phyloP scores from a whole-genome alignment of 116 monocot genomes.

The Cymodocea nodosa region DNA sequence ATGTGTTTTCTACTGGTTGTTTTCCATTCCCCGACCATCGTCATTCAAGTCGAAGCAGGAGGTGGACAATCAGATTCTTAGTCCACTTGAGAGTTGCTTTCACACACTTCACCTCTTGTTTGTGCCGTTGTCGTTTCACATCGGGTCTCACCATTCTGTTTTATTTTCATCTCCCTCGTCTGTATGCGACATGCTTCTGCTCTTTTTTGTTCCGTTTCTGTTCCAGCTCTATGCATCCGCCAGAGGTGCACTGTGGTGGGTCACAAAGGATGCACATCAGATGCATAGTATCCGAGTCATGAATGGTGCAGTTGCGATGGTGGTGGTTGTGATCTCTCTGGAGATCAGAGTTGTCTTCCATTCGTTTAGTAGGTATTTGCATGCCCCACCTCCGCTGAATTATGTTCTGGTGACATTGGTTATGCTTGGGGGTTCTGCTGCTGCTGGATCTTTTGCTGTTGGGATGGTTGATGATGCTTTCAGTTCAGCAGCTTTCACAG shows the following conservation, averaged over 20 bases:
- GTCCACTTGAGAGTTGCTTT: conserved; percentile 67
- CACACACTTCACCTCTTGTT: conserved; percentile 84
- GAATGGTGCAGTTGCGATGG: conserved; percentile 85
- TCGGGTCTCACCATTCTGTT: conserved; percentile 57
- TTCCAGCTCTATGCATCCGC: conserved; percentile 90
- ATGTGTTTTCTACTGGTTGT: conserved; percentile 84
- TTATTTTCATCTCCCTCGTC: conserved; percentile 51
- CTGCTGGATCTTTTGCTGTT: conserved; percentile 57
- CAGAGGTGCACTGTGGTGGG: conserved; percentile 91
- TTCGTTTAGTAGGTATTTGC: conserved; percentile 81
- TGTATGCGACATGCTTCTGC: conserved; percentile 60
- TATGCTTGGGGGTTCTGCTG: conserved; percentile 75
- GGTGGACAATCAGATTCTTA: conserved; percentile 39
- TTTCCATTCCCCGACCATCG: conserved; percentile 57
- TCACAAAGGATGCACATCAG: conserved; percentile 49
- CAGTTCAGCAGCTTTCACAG: conserved; percentile 58
- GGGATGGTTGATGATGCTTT: conserved; percentile 73
- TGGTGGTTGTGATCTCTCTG: conserved; percentile 62
- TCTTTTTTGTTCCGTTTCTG: conserved; percentile 85
- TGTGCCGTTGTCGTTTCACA: conserved; percentile 48
- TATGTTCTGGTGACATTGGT: conserved; percentile 81
- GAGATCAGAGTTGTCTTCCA: conserved; percentile 93
- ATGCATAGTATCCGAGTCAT: conserved; percentile 53
- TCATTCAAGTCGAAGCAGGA: conserved; percentile 43
- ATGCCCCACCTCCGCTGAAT: conserved; percentile 77